A percentile compares a stretch with the other conserved stretches of the same genome.
phyloP scores from a whole-genome alignment of 306 rosid species.

The Sindora glabra region DNA sequence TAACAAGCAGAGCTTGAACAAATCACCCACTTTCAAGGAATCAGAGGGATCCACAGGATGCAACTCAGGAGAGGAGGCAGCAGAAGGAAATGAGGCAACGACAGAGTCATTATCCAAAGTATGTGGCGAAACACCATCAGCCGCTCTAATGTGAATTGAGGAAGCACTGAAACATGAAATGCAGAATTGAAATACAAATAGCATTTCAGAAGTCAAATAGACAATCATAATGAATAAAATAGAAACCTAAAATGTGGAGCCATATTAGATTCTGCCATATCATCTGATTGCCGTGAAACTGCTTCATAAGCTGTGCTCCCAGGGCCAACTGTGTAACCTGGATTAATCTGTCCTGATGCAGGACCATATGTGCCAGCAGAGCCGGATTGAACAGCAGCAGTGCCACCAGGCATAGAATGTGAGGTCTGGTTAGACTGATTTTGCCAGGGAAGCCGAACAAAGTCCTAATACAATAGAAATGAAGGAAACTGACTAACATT shows the following conservation, averaged over 20 bases:
- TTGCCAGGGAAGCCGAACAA: constrained; percentile 98
- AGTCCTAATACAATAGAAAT: constrained; percentile 51
- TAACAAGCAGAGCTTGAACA: too few species aligned
- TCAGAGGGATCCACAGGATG: constrained; percentile 57
- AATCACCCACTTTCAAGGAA: constrained; percentile 42
- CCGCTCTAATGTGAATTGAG: constrained; percentile 45
- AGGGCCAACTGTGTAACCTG: constrained; percentile 48
- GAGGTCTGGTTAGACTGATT: constrained; percentile 73
- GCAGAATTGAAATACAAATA: constrained; percentile 8
- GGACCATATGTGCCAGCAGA: constrained; percentile 48
- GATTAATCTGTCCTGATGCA: constrained; percentile 50
- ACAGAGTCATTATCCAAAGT: constrained; percentile 67
- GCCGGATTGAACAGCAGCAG: constrained; percentile 45
- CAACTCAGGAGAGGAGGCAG: constrained; percentile 67
- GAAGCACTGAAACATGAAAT: constrained; percentile 45
- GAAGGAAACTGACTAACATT: background rate
- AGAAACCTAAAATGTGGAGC: constrained; percentile 58
- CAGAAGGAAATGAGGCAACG: constrained; percentile 60
- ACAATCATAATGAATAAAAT: background rate
- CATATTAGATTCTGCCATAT: constrained; percentile 49
- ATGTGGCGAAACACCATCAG: constrained; percentile 57
- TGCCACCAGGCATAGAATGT: constrained; percentile 55
- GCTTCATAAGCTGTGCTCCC: constrained; percentile 64
- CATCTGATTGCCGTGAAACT: constrained; percentile 66
- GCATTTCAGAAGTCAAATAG: background rate